Conservation (phyloP, 306 rosid genomes). For the Pterocarpus macrocarpus region DNA sequence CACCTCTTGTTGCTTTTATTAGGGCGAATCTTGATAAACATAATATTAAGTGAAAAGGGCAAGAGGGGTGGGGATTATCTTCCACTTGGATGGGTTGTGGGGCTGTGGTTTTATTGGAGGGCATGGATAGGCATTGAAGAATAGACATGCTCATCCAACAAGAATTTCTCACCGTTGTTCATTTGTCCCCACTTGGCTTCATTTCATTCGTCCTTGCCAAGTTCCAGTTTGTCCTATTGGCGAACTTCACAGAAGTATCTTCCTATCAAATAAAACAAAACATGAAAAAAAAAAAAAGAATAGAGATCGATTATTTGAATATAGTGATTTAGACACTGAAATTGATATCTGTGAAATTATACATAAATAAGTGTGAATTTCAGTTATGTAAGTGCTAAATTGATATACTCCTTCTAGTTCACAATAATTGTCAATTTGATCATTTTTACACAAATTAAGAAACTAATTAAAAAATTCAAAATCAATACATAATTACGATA, state of each 20-base stretch:
- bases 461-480: too few relatives aligned
- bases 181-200: constrained; percentile 62
- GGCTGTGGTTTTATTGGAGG: constrained; percentile 58
- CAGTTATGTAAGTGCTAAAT: too few relatives aligned
- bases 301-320: too few relatives aligned
- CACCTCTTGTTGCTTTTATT: constrained; percentile 50
- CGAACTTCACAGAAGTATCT: constrained; percentile 65
- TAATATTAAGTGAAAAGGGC: constrained; percentile 12
- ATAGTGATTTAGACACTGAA: too few relatives aligned
- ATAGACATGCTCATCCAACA: constrained; percentile 62
- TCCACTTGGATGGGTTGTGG: constrained; percentile 77
- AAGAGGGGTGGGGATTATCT: not conserved
- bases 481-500: too few relatives aligned
- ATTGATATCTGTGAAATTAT: too few relatives aligned
- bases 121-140: constrained; percentile 63
- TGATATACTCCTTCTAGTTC: too few relatives aligned
- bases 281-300: not conserved
- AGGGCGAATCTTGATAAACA: constrained; percentile 51
- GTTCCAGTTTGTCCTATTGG: constrained; percentile 66
- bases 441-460: too few relatives aligned
- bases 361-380: too few relatives aligned
- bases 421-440: too few relatives aligned
- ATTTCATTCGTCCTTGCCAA: constrained; percentile 56
- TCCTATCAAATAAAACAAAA: constrained; percentile 24
- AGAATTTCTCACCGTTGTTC: constrained; percentile 55